These are phyloP conservation scores for Perilla frutescens DNA, from an alignment of 257 asterid species.

Conservation along the genomic window DNA sequence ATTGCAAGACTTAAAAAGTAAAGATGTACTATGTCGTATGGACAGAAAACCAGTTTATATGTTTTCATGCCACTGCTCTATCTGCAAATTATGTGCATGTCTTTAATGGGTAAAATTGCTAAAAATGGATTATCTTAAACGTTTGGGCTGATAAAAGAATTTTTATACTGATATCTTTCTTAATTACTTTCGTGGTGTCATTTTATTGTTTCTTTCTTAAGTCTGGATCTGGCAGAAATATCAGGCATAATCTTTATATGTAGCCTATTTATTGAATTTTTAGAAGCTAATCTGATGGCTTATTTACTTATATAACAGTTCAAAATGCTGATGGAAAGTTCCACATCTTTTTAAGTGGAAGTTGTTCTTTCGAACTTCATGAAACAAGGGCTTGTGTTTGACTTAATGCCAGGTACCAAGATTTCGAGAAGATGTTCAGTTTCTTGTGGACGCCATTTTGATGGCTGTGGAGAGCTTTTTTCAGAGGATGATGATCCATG, in stretches of 20 bases:
- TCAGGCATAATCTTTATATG: constrained; percentile 25
- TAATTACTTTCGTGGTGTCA: constrained; percentile 24
- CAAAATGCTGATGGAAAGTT: constrained; percentile 30
- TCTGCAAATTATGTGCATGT: constrained; percentile 4
- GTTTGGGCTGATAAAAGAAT: constrained; percentile 4
- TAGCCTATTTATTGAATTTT: background rate
- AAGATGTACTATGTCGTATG: background rate
- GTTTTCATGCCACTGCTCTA: constrained; percentile 1
- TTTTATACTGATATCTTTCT: constrained; percentile 22
- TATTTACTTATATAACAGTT: constrained; percentile 28
- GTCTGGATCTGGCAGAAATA: constrained; percentile 11
- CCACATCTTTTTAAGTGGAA: constrained; percentile 30
- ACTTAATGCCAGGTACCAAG: constrained; percentile 42
- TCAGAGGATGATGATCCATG: constrained; percentile 32
- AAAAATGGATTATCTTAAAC: background rate
- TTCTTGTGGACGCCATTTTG: constrained; percentile 35
- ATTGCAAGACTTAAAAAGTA: constrained; percentile 1
- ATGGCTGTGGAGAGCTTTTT: constrained; percentile 36
- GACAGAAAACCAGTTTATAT: constrained; percentile 15
- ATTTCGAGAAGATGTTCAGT: constrained; percentile 40
- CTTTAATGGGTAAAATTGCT: constrained; percentile 3
- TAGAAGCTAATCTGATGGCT: constrained; percentile 35
- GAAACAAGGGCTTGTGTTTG: constrained; percentile 35
- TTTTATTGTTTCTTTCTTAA: constrained; percentile 20
- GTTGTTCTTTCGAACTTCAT: constrained; percentile 37